phyloP scores from a whole-genome alignment of 768 basidiomycete genomes.

The Artomyces pyxidatus region DNA sequence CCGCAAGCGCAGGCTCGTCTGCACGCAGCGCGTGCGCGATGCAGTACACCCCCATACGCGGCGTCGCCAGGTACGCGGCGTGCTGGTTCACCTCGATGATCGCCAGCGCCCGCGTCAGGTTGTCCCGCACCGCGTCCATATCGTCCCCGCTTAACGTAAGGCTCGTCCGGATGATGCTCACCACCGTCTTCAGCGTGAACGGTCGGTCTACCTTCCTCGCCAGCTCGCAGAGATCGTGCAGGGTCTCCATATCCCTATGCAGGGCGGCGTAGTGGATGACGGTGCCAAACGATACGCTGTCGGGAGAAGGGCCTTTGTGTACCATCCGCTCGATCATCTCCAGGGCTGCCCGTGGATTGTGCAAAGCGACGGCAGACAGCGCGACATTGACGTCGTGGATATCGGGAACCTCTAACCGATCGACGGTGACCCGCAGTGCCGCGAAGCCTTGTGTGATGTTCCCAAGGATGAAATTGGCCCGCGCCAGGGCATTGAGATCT shows the following conservation, averaged over 20 bases:
- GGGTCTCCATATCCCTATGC: slow-evolving; percentile 37
- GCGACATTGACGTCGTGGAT: slow-evolving; percentile 58
- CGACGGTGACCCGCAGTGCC: slow-evolving; percentile 37
- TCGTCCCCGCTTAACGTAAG: slow-evolving; percentile 19
- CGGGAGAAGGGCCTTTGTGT: slow-evolving; percentile 38
- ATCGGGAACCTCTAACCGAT: slow-evolving; percentile 49
- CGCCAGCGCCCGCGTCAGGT: slow-evolving; percentile 34
- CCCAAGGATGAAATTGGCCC: slow-evolving; percentile 53
- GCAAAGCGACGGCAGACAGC: slow-evolving; percentile 43
- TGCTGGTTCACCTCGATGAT: slow-evolving; percentile 33
- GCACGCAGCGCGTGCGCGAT: slow-evolving; percentile 41
- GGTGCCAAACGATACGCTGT: slow-evolving; percentile 50
- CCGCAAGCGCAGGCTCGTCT: slow-evolving; percentile 44
- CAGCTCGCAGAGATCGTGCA: slow-evolving; percentile 32
- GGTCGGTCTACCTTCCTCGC: slow-evolving; percentile 30
- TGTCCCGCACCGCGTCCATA: slow-evolving; percentile 20
- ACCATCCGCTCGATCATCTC: slow-evolving; percentile 45
- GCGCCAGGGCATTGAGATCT: slow-evolving; percentile 51
- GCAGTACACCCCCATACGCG: slow-evolving; percentile 44
- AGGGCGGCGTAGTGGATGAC: slow-evolving; percentile 50
- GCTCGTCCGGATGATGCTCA: slow-evolving; percentile 12
- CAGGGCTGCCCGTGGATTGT: slow-evolving; percentile 38
- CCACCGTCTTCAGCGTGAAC: slow-evolving; percentile 42
- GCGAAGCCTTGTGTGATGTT: slow-evolving; percentile 37
- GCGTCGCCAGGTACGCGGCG: slow-evolving; percentile 30